Evolutionary conservation across 345 rosid species (phyloP).

Genomic region (Theobroma cacao): DNA sequence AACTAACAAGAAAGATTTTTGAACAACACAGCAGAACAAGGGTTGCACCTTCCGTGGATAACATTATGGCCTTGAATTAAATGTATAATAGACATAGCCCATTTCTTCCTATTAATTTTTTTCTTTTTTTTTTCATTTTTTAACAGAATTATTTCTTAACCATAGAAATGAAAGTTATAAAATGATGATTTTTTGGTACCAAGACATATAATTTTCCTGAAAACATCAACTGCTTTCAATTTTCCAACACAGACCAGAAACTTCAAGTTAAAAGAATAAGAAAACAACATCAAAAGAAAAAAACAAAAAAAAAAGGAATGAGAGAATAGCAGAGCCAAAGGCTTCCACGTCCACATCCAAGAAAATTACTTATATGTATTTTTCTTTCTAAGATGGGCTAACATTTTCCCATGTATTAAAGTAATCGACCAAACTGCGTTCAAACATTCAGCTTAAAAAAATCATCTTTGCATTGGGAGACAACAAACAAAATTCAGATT

Average conservation of each 20-base stretch:
- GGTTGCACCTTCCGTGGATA: neutral
- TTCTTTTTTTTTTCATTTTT: neutral
- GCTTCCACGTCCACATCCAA: neutral
- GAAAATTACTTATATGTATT: neutral
- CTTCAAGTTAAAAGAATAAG: neutral
- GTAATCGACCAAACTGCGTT: neutral
- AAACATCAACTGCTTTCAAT: neutral
- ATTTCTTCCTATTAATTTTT: neutral
- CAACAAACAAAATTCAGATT: neutral
- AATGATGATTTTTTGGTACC: constrained; percentile 2
- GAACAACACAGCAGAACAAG: neutral
- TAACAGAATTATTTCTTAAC: constrained; percentile 5
- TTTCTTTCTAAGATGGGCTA: neutral
- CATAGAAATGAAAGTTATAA: constrained; percentile 7
- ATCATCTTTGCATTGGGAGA: neutral
- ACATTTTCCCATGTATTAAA: neutral
- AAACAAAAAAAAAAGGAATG: neutral
- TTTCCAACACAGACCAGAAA: neutral
- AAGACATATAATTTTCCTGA: neutral
- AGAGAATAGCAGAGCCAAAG: neutral
- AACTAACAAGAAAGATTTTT: neutral
- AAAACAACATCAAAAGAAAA: constrained; percentile 1
- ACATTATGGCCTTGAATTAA: neutral
- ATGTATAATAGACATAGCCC: neutral
- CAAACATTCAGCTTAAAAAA: neutral